Percentiles rank a stretch among this genome's conserved stretches.
Evolutionary conservation across 257 asterid species (phyloP).

Genomic region (Solanum megistacrolobum): DNA sequence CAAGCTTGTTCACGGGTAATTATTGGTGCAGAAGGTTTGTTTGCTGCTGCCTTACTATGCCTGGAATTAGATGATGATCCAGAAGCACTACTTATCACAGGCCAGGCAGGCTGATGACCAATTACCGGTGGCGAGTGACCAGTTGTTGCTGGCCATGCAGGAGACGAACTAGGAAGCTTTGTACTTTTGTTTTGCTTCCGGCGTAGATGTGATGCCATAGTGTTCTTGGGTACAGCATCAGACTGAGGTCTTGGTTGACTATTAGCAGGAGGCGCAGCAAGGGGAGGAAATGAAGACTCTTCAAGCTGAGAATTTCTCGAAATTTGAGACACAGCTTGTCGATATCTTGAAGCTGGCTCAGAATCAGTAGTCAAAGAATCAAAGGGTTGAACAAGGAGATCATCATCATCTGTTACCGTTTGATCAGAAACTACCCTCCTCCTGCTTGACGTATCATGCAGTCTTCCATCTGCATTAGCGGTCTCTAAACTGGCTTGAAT

Average conservation of each 20-base stretch:
- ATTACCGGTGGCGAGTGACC: conserved; percentile 27
- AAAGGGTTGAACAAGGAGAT: conserved; percentile 46
- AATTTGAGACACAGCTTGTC: conserved; percentile 56
- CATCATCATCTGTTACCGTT: conserved; percentile 28
- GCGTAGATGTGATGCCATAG: conserved; percentile 73
- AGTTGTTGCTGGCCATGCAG: conserved; percentile 40
- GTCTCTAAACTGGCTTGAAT: conserved; percentile 80
- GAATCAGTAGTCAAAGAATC: conserved; percentile 48
- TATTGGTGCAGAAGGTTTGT: conserved; percentile 24
- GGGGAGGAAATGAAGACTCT: conserved; percentile 83
- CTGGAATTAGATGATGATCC: conserved; percentile 46
- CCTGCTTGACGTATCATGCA: conserved; percentile 15
- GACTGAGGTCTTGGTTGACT: conserved; percentile 42
- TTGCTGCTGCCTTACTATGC: conserved; percentile 18
- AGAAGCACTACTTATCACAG: conserved; percentile 39
- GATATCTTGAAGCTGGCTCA: conserved; percentile 61
- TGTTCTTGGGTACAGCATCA: conserved; percentile 29
- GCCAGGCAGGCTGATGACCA: conserved; percentile 43
- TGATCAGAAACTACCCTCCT: conserved; percentile 25
- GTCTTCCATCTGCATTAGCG: conserved; percentile 19
- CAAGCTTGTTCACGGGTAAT: conserved; percentile 19
- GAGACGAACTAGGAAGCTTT: conserved; percentile 30
- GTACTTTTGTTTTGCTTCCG: conserved; percentile 27
- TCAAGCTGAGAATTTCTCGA: conserved; percentile 47
- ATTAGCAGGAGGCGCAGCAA: conserved; percentile 39